Base-by-base conservation (phyloP, 352 stramenopile genomes). In the Pythium aquatile region DNA sequence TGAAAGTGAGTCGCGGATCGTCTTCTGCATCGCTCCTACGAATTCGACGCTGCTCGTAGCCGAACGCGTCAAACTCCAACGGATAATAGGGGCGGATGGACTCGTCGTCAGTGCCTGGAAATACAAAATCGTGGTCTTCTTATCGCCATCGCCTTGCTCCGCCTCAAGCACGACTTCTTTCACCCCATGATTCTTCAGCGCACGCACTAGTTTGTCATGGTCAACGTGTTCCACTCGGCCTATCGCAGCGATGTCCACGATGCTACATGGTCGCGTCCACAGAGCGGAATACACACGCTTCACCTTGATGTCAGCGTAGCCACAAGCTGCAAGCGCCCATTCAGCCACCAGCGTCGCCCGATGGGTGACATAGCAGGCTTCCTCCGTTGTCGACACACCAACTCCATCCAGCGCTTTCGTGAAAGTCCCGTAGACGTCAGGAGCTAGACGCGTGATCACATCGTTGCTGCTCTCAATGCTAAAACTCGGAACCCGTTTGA, bases 191-290 rank as follows among this genome's bases (percentile, higher is more conserved):
- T 26, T 44, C 42, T 33, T 11, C 11, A 62, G 39, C 5, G 55
- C 63, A 29, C 13, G 24, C 16, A 65, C 29, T 11, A 64, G 26
- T 16, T 60, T 39, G 2, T 49, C 30, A 6, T 26, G 20, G 10
- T 30, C 28, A 16, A 39, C 44, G 10, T 48, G 13, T 1, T 17
- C 17, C 32, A 33, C 24, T 16, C 54, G 32, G 3, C 49, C 30
- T 26, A 33, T 10, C 5, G 51, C 51, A 3, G 48, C 52, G 30
- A 75, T 68, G 6, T 69, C 65, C 0, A 78, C 33, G 16, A 63
- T 13, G 9, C 17, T 20, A 1, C 55, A 26, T 8, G 55, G 63
- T 20, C 55, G 48, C 2, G n/a, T 52, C 55, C 56, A 69, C 48
- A 64, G 24, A 6, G 30, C 30, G 17, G 63, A 63, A 29, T 69